Base-by-base conservation (phyloP, 2,329 filamentous ascomycete genomes). In the Colletotrichum higginsianum region DNA sequence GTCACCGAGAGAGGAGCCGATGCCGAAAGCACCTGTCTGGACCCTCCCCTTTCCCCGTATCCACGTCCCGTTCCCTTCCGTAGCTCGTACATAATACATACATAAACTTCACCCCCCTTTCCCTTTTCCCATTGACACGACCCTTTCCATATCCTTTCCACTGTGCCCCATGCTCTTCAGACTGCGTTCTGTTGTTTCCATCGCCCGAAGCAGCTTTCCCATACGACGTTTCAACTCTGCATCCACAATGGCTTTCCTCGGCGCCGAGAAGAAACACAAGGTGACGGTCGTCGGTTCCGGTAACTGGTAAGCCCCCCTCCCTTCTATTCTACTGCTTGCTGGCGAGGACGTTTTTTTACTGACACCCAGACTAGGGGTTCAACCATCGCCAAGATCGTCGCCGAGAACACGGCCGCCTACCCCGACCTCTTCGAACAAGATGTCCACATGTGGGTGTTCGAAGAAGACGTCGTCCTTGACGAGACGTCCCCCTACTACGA, bases 381-480 rank as follows among this genome's bases (percentile, higher is more conserved):
- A 72, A 97, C 96, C 71, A 98, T 99, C 83, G 92, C 95, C 81
- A 99, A 99, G 85, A 97, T 99, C 74, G 90, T 98, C 63, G 95
- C 95, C 76, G 96, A 99, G 83, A 99, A 97, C 84, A 93, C 94
- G 47, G 90, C 89, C 73, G 91, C 88, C 75, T 87, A 98, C 83
- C 88, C 91, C 12, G 89, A 94, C 40, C 80, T 98, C 55, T 99
- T 98, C 80, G 94, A 98, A 79, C 86, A 92, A 80, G 87, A 94
- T 73, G 95, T 99, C 63, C 94, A 97, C 84, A 98, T 99, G 96
- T 99, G 96, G 96, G 97, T 99, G 79, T 98, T 91, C 80, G 96
- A 99, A 84, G 96, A 99, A 83, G 90, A 97, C 30, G 91, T 98
- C 74, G 89, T 89, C 66, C 86, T 98, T 52, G 84, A 93, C 15